Conservation (phyloP, 2,329 filamentous ascomycete genomes). For the Berkeleyomyces rouxiae region DNA sequence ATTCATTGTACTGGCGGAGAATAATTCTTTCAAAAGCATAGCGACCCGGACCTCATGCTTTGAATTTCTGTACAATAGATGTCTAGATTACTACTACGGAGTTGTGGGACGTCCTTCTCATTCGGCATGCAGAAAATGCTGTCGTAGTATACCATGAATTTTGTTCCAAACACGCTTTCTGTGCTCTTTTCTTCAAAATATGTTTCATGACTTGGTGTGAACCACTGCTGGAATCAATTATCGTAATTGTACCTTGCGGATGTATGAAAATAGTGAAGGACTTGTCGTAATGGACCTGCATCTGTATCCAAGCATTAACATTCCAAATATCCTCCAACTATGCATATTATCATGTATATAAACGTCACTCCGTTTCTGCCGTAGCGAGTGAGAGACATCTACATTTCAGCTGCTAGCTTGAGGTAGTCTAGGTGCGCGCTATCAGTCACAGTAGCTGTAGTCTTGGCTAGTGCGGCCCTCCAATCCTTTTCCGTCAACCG, state of each 20-base stretch:
- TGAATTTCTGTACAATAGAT: conserved; percentile 14
- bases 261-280: background rate
- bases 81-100: conserved; percentile 14
- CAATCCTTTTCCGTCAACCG: conserved; percentile 30
- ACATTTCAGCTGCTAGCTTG: conserved; percentile 10
- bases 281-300: background rate
- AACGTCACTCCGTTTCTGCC: conserved; percentile 8
- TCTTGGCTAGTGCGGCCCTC: conserved; percentile 33
- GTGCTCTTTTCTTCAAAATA: background rate
- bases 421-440: conserved; percentile 18
- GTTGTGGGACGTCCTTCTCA: background rate
- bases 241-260: background rate
- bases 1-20: background rate
- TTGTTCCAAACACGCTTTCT: background rate
- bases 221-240: background rate
- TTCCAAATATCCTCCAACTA: background rate
- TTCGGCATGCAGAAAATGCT: background rate
- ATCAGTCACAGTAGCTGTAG: conserved; percentile 33
- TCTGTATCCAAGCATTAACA: background rate
- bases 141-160: conserved; percentile 4
- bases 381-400: conserved; percentile 16
- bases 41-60: background rate
- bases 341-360: background rate
- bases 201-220: too few species aligned
- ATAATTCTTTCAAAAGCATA: conserved; percentile 2